phyloP scores from a whole-genome alignment of 495 filamentous ascomycete genomes.

The Bacidia rubella region DNA sequence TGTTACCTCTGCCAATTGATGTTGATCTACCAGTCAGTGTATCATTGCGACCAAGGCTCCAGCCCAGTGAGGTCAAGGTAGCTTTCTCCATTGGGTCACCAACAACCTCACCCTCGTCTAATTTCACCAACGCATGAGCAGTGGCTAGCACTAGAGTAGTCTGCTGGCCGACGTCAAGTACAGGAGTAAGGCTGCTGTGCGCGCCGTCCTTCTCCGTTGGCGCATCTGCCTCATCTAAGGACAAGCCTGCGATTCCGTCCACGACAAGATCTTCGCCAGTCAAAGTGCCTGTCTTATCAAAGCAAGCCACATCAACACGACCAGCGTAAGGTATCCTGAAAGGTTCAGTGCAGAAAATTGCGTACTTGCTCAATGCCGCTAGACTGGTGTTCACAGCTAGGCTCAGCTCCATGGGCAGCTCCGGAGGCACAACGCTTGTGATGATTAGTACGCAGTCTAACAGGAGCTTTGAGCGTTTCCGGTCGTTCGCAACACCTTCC shows the following conservation, averaged over 20 bases:
- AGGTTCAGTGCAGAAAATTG: slow-evolving; percentile 97
- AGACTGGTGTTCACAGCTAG: slow-evolving; percentile 98
- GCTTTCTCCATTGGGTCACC: slow-evolving; percentile 99
- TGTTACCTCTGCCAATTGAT: slow-evolving; percentile 28
- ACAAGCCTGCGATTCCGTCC: slow-evolving; percentile 88
- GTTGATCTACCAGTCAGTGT: slow-evolving; percentile 48
- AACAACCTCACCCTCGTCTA: slow-evolving; percentile 94
- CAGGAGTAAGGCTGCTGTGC: slow-evolving; percentile 55
- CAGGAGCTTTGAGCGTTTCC: slow-evolving; percentile 92
- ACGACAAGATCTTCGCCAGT: slow-evolving; percentile 96
- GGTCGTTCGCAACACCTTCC: slow-evolving; percentile 81
- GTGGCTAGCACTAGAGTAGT: slow-evolving; percentile 91
- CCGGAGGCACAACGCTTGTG: slow-evolving; percentile 92
- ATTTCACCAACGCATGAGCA: slow-evolving; percentile 85
- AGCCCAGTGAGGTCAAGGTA: slow-evolving; percentile 76
- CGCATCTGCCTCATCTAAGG: slow-evolving; percentile 50
- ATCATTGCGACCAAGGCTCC: slow-evolving; percentile 81
- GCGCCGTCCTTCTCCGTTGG: slow-evolving; percentile 64
- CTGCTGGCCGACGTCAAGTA: slow-evolving; percentile 51
- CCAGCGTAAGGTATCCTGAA: slow-evolving; percentile 98
- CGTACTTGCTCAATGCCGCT: slow-evolving; percentile 82
- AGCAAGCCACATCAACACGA: slow-evolving; percentile 91
- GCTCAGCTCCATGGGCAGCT: slow-evolving; percentile 95
- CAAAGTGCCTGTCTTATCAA: slow-evolving; percentile 95
- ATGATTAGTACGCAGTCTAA: slow-evolving; percentile 96